A percentile compares a stretch with the other conserved stretches of the same genome.
Evolutionary conservation across 176 grass and related monocot species (phyloP).

Genomic region (Oryza meridionalis): DNA sequence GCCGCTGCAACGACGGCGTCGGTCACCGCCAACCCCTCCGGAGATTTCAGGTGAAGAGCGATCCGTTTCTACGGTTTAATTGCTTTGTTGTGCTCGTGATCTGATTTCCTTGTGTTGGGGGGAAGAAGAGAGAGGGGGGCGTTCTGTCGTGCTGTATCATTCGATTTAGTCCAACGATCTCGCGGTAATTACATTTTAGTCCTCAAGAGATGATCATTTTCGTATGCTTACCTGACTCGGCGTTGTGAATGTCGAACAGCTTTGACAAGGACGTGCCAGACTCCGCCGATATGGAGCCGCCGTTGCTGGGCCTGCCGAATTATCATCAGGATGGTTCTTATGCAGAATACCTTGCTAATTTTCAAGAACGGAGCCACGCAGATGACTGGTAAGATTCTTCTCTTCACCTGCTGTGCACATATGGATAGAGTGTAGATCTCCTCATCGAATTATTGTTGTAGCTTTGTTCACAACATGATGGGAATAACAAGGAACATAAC

Average conservation of each 20-base stretch:
- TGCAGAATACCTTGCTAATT: slow-evolving; percentile 70
- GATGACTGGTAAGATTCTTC: slow-evolving; percentile 63
- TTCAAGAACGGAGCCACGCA: slow-evolving; percentile 66
- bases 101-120: neutral
- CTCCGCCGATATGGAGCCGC: slow-evolving; percentile 61
- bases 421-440: neutral
- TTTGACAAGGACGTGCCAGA: slow-evolving; percentile 87
- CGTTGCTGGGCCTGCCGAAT: slow-evolving; percentile 62
- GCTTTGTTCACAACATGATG: slow-evolving; percentile 5
- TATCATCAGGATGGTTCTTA: slow-evolving; percentile 63
- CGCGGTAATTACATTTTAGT: slow-evolving; percentile 6
- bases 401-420: neutral
- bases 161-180: slow-evolving; percentile 32
- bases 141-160: neutral
- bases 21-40: slow-evolving; percentile 46
- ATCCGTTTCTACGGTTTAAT: neutral
- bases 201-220: neutral
- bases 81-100: slow-evolving; percentile 22
- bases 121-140: neutral
- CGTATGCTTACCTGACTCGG: neutral
- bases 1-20: slow-evolving; percentile 50
- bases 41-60: slow-evolving; percentile 69
- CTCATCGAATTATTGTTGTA: neutral
- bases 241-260: slow-evolving; percentile 51
- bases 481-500: neutral